Percentiles rank a stretch among this genome's conserved stretches.
phyloP scores from a whole-genome alignment of 1,284 basidiomycete genomes.

The Cutaneotrichosporon mucoides region DNA sequence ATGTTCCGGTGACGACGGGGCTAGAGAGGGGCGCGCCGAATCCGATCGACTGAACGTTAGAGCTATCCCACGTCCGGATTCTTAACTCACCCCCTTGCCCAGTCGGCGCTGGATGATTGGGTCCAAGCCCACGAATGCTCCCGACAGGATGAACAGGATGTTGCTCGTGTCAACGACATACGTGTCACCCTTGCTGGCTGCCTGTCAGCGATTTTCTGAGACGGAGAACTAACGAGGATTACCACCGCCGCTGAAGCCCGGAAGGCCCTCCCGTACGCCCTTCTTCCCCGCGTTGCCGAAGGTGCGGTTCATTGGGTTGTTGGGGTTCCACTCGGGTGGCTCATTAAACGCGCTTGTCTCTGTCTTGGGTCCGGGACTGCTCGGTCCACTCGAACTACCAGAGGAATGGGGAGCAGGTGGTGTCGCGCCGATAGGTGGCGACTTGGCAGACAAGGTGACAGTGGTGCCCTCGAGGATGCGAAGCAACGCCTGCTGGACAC shows the following conservation, averaged over 20 bases:
- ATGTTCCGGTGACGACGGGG: slow-evolving; percentile 13
- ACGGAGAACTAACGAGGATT: slow-evolving; percentile 16
- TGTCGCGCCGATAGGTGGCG: slow-evolving; percentile 31
- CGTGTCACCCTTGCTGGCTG: slow-evolving; percentile 40
- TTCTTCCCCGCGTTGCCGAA: slow-evolving; percentile 36
- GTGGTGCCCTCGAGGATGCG: slow-evolving; percentile 89
- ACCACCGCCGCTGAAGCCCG: slow-evolving; percentile 38
- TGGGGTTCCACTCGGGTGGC: slow-evolving; percentile 41
- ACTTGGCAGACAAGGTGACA: slow-evolving; percentile 68
- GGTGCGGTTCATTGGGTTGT: slow-evolving; percentile 38
- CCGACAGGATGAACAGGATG: slow-evolving; percentile 83
- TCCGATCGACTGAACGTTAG: slow-evolving; percentile 66
- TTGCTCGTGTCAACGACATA: slow-evolving; percentile 59
- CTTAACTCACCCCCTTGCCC: slow-evolving; percentile 64
- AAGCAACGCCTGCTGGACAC: slow-evolving; percentile 86
- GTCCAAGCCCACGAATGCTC: slow-evolving; percentile 91
- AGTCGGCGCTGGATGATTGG: slow-evolving; percentile 70
- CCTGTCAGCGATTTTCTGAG: too few relatives aligned
- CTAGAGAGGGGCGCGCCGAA: slow-evolving; percentile 67
- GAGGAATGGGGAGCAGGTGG: slow-evolving; percentile 47
- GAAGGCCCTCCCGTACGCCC: slow-evolving; percentile 44
- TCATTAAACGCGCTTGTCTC: slow-evolving; percentile 18
- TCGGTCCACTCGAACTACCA: not conserved
- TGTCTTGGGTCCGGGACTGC: slow-evolving; percentile 20
- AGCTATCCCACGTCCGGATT: not conserved